Conservation (phyloP, 192 early-diverging fungal genomes). For the Umbelopsis vinacea region DNA sequence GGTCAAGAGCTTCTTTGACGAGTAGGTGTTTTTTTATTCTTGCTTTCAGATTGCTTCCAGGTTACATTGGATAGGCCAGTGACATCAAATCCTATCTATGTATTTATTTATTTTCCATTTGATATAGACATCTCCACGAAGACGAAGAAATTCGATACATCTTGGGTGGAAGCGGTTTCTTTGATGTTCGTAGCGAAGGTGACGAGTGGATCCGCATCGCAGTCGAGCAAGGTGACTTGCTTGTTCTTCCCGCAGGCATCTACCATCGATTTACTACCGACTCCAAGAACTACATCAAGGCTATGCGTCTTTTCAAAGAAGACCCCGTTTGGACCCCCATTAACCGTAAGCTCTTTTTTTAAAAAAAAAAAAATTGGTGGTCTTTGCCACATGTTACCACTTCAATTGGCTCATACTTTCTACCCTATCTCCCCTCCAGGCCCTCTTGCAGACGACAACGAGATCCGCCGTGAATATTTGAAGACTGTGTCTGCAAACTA, state of each 20-base stretch:
- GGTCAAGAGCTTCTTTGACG: slow-evolving; percentile 90
- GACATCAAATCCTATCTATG: not conserved
- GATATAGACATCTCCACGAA: slow-evolving; percentile 83
- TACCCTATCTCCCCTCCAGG: slow-evolving; percentile 2
- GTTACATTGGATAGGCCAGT: not conserved
- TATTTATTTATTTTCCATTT: not conserved
- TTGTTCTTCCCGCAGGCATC: slow-evolving; percentile 92
- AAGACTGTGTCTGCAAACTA: slow-evolving; percentile 27
- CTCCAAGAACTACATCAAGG: slow-evolving; percentile 81
- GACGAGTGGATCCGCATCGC: slow-evolving; percentile 89
- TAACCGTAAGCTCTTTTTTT: slow-evolving; percentile 52
- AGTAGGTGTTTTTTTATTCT: slow-evolving; percentile 51
- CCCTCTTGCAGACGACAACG: slow-evolving; percentile 63
- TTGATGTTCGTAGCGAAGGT: slow-evolving; percentile 73
- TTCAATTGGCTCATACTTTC: slow-evolving; percentile 4
- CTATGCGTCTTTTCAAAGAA: slow-evolving; percentile 84
- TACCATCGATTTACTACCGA: slow-evolving; percentile 97
- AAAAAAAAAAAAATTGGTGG: no score
- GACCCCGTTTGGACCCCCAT: slow-evolving; percentile 85
- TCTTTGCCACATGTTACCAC: not conserved
- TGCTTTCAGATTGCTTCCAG: slow-evolving; percentile 14
- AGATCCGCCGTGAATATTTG: slow-evolving; percentile 57
- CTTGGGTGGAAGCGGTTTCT: slow-evolving; percentile 90
- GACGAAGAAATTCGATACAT: slow-evolving; percentile 98
- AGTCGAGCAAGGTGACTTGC: slow-evolving; percentile 74